These are phyloP conservation scores for Lotmaria passim DNA, from an alignment of 208 protist species.

Conservation along the genomic window DNA sequence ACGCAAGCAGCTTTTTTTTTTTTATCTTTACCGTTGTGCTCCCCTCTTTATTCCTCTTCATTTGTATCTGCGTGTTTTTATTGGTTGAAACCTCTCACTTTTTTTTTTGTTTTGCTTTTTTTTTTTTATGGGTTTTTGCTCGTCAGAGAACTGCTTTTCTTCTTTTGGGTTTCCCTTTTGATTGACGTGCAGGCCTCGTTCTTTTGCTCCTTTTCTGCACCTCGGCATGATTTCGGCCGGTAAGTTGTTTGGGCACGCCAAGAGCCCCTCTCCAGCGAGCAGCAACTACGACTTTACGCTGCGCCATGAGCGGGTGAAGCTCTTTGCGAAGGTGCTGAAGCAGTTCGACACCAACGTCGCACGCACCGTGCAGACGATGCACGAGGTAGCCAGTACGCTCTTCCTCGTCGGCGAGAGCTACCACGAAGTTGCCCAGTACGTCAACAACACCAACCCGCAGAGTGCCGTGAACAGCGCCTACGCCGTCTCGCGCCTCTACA, in stretches of 20 bases:
- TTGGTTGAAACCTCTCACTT: too few species aligned
- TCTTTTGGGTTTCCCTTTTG: constrained; percentile 15
- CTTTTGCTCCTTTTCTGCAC: constrained; percentile 3
- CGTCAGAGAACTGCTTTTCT: constrained; percentile 9
- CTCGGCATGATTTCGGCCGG: background rate
- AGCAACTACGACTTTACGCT: constrained; percentile 57
- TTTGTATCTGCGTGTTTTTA: background rate
- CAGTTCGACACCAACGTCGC: constrained; percentile 41
- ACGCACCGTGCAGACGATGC: constrained; percentile 38
- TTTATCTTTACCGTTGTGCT: background rate
- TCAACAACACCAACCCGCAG: constrained; percentile 42
- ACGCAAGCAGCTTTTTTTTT: background rate
- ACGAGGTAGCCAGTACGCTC: constrained; percentile 38
- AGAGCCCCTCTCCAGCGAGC: constrained; percentile 44
- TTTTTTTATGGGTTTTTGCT: constrained; percentile 15
- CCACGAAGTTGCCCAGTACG: constrained; percentile 47
- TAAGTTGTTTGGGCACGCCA: constrained; percentile 1
- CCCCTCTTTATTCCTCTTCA: background rate
- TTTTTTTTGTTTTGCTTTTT: background rate
- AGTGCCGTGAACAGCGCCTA: constrained; percentile 11
- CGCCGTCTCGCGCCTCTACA: constrained; percentile 7
- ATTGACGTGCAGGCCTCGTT: background rate
- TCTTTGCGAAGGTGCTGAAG: constrained; percentile 41
- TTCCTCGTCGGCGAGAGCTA: constrained; percentile 48
- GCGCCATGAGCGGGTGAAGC: constrained; percentile 49